Conservation (phyloP, 805 yeast genomes). For the Clavispora santaluciae region DNA sequence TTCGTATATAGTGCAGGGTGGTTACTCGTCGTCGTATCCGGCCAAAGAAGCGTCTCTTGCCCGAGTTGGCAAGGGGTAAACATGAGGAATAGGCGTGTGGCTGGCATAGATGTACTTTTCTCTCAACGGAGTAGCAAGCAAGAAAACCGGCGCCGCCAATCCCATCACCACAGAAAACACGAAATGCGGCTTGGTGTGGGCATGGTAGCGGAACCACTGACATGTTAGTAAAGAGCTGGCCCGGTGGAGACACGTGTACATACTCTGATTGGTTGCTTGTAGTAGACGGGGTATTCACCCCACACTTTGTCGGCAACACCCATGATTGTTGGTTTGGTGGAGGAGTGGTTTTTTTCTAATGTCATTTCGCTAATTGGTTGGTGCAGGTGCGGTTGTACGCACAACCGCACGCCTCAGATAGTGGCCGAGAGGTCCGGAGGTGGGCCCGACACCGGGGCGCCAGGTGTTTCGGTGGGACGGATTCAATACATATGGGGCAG, state of each 20-base stretch:
- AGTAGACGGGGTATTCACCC: conserved; percentile 54
- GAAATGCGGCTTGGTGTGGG: conserved; percentile 72
- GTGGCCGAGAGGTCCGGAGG: too few species aligned
- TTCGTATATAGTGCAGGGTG: background rate
- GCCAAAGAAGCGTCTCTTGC: conserved; percentile 43
- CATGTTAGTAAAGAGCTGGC: conserved; percentile 11
- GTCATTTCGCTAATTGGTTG: conserved; percentile 6
- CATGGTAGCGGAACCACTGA: conserved; percentile 70
- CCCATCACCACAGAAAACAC: conserved; percentile 64
- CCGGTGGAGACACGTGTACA: conserved; percentile 20
- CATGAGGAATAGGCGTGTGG: conserved; percentile 60
- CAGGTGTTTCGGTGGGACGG: too few species aligned
- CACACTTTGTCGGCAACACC: conserved; percentile 36
- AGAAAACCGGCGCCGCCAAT: conserved; percentile 59
- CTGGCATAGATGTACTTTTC: conserved; percentile 62
- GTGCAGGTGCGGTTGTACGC: conserved; percentile 3
- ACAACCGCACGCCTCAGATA: too few species aligned
- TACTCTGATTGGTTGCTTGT: conserved; percentile 60
- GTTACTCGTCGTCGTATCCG: conserved; percentile 52
- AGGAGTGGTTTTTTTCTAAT: conserved; percentile 3
- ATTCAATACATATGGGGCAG: too few species aligned
- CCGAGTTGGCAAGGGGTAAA: conserved; percentile 53
- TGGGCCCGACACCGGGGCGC: too few species aligned
- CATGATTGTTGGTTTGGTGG: conserved; percentile 5
- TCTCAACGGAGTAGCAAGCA: conserved; percentile 63